These are phyloP conservation scores for Aspergillus japonicus DNA, from an alignment of 2,329 filamentous ascomycete genomes.

Conservation along the genomic window DNA sequence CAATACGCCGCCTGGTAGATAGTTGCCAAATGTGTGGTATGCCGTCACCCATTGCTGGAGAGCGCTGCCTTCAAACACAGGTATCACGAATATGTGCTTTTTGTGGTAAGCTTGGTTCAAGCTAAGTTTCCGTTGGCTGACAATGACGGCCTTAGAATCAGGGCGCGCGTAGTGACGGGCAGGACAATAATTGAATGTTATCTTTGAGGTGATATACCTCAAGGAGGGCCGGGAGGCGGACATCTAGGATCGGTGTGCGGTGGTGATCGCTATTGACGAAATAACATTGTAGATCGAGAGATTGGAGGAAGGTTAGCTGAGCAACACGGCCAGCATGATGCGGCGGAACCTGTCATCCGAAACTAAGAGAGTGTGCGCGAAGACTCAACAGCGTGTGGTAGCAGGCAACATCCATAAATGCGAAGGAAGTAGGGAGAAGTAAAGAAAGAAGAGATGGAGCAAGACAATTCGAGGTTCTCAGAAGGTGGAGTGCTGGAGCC, in stretches of 20 bases:
- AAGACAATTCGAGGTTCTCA: too few relatives aligned
- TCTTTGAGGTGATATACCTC: neutral
- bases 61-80: neutral
- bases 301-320: neutral
- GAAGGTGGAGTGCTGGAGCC: neutral
- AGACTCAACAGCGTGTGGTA: neutral
- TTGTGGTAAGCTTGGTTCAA: too few relatives aligned
- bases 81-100: neutral
- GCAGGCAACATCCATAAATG: neutral
- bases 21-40: neutral
- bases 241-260: conserved; percentile 3
- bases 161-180: too few relatives aligned
- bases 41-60: neutral
- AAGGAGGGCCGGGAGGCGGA: neutral
- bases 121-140: too few relatives aligned
- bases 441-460: neutral
- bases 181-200: neutral
- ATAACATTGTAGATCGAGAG: neutral
- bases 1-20: neutral
- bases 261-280: neutral
- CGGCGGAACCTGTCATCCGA: neutral
- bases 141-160: too few relatives aligned
- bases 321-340: neutral
- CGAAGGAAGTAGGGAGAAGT: neutral
- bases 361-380: neutral